These are phyloP conservation scores for Exutisphaerella laricina DNA, from an alignment of 2,329 filamentous ascomycete genomes.

Conservation along the genomic window DNA sequence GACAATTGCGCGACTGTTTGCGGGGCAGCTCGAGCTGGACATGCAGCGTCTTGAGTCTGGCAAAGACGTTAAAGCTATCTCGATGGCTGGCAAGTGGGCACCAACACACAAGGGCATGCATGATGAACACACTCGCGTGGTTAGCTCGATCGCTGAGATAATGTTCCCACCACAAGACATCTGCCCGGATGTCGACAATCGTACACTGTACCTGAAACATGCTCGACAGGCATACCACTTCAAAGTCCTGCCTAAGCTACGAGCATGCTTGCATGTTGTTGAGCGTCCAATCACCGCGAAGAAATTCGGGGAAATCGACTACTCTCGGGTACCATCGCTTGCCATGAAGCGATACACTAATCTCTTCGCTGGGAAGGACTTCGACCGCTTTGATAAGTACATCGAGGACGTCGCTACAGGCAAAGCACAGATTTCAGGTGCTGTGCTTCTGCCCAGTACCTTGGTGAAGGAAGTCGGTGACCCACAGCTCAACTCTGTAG, in stretches of 20 bases:
- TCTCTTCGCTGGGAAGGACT: slow-evolving; percentile 49
- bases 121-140: slow-evolving; percentile 54
- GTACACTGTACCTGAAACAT: slow-evolving; percentile 50
- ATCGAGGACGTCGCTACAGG: slow-evolving; percentile 46
- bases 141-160: slow-evolving; percentile 53
- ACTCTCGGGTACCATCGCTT: slow-evolving; percentile 51
- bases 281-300: slow-evolving; percentile 48
- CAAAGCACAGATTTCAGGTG: slow-evolving; percentile 50
- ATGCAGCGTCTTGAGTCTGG: slow-evolving; percentile 38
- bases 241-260: slow-evolving; percentile 48
- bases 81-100: slow-evolving; percentile 57
- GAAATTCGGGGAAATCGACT: slow-evolving; percentile 49
- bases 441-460: slow-evolving; percentile 49
- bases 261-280: slow-evolving; percentile 49
- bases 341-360: slow-evolving; percentile 52
- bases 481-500: background rate
- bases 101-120: slow-evolving; percentile 52
- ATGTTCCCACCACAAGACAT: slow-evolving; percentile 41
- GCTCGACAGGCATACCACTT: slow-evolving; percentile 50
- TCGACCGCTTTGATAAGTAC: slow-evolving; percentile 47
- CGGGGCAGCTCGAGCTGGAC: slow-evolving; percentile 50
- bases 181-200: slow-evolving; percentile 35
- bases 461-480: slow-evolving; percentile 35
- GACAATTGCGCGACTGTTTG: slow-evolving; percentile 52
- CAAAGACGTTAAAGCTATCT: slow-evolving; percentile 43